phyloP scores from a whole-genome alignment of 441 rosid genomes.

The Kokia cookei region DNA sequence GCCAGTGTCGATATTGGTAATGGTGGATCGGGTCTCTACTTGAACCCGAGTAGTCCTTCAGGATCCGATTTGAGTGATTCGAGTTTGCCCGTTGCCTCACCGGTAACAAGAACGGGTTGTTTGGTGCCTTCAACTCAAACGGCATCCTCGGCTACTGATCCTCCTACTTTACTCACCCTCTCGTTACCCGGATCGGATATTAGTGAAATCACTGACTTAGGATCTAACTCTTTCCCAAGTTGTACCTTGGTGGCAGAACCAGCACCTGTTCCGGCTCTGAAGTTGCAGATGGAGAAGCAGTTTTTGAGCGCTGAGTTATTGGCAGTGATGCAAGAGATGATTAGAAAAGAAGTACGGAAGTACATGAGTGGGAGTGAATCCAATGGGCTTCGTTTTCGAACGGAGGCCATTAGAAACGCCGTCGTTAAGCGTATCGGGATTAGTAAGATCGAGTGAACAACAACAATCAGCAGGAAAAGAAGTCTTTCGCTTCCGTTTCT shows the following conservation, averaged over 20 bases:
- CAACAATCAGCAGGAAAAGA: not conserved
- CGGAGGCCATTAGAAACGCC: slow-evolving; percentile 53
- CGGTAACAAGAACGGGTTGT: slow-evolving; percentile 30
- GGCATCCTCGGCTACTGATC: slow-evolving; percentile 34
- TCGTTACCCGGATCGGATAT: slow-evolving; percentile 57
- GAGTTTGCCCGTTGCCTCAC: slow-evolving; percentile 36
- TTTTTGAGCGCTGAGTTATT: slow-evolving; percentile 53
- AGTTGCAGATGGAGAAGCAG: slow-evolving; percentile 32
- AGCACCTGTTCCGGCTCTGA: not conserved
- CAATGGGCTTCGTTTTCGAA: slow-evolving; percentile 39
- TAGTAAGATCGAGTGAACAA: slow-evolving; percentile 51
- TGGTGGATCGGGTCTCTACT: slow-evolving; percentile 28
- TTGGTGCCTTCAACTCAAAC: slow-evolving; percentile 18
- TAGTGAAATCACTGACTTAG: slow-evolving; percentile 14
- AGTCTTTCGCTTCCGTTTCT: not conserved
- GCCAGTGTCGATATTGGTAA: slow-evolving; percentile 46
- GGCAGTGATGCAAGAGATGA: slow-evolving; percentile 67
- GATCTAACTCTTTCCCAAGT: not conserved
- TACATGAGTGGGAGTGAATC: slow-evolving; percentile 55
- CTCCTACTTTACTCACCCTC: slow-evolving; percentile 52
- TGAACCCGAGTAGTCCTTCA: slow-evolving; percentile 55
- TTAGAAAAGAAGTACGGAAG: slow-evolving; percentile 57
- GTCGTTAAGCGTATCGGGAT: slow-evolving; percentile 62
- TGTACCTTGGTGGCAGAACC: not conserved
- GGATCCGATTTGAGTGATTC: slow-evolving; percentile 72